These are phyloP conservation scores for Yamadazyma atmosphaerica DNA, from an alignment of 1,139 yeast genomes.

Conservation along the genomic window DNA sequence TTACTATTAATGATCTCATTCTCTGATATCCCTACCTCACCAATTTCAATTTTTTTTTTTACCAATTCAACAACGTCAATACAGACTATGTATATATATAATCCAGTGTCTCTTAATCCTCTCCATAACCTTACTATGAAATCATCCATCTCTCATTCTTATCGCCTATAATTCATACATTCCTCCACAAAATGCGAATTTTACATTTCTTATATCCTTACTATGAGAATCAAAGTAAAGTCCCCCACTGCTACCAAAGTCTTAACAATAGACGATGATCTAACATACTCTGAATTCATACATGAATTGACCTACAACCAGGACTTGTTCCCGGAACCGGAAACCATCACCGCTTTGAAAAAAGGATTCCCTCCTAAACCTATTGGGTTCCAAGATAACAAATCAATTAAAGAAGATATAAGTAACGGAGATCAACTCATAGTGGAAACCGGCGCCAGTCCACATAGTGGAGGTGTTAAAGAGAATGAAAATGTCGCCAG, in stretches of 20 bases:
- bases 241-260: slow-evolving; percentile 11
- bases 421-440: slow-evolving; percentile 59
- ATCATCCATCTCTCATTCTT: no score
- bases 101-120: no score
- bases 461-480: not conserved
- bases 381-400: slow-evolving; percentile 27
- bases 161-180: no score
- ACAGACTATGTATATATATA: no score
- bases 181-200: not conserved
- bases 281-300: slow-evolving; percentile 18
- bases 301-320: slow-evolving; percentile 14
- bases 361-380: slow-evolving; percentile 64
- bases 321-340: slow-evolving; percentile 16
- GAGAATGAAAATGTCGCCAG: not conserved
- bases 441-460: slow-evolving; percentile 22
- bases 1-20: no score
- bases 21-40: no score
- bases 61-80: no score
- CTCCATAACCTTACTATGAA: no score
- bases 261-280: slow-evolving; percentile 12
- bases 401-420: slow-evolving; percentile 41
- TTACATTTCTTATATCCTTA: not conserved
- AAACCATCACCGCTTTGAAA: slow-evolving; percentile 28
- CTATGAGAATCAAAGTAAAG: slow-evolving; percentile 20
- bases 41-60: no score